Base-by-base conservation (phyloP, 495 filamentous ascomycete species). In the Penicillium pulvis region DNA sequence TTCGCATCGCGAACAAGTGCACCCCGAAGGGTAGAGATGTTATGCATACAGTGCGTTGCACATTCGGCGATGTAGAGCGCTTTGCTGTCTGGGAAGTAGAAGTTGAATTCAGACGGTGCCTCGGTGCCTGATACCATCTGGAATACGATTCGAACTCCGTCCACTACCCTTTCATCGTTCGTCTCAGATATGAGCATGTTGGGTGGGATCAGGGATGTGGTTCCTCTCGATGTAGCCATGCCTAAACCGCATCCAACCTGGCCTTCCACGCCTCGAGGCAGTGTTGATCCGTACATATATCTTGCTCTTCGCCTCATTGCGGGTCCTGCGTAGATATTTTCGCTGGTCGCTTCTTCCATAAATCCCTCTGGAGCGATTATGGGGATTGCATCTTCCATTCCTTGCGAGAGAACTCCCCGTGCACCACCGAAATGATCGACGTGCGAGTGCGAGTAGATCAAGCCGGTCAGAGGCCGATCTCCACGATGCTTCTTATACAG, bases 21-120 rank as follows among this genome's bases (percentile, higher is more conserved):
- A 19, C 68, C 68, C 0, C 68, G 62, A 9, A 71, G 50, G 4
- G 68, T 71, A 2, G 53, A 41, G n/a, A 71, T 67, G 14, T 71
- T 71, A 51, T 71, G 65, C 31, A 71, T 44, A 17, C 17, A 43
- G 20, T 71, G 65, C 8, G 66, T 68, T 2, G 65, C 68, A 19
- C 55, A 52, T 31, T 71, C 68, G 4, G 68, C 57, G 6, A 59
- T 59, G 20, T 51, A 67, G 3, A 71, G 61, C 0, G 68, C 63
- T 33, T 57, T 39, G 12, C 19, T 44, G 6, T 56, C 48, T 2
- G 65, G 68, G 30, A 71, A 63, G 43, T 66, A 66, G 11, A 71
- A 54, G 46, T 59, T 58, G 53, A 71, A 57, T 45, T 71, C 63
- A 0, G 68, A 41, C 1, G 68, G 65, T 5, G 68, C 68, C 31